Percentiles rank a stretch among this genome's conserved stretches.
phyloP scores from a whole-genome alignment of 768 basidiomycete genomes.

The Psilocybe cyanescens region DNA sequence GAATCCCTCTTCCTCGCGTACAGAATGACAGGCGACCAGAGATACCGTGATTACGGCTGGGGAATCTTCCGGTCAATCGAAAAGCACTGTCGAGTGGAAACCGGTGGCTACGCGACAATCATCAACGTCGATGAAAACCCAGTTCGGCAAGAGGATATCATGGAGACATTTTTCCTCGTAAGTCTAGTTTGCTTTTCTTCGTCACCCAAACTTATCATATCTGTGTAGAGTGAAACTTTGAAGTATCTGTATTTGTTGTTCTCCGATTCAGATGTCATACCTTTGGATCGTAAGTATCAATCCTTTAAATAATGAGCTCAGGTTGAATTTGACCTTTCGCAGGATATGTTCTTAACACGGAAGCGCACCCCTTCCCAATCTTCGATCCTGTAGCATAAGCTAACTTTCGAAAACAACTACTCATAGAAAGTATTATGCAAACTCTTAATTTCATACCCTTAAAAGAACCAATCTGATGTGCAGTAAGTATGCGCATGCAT shows the following conservation, averaged over 20 bases:
- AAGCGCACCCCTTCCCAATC: conserved; percentile 66
- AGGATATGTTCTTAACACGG: conserved; percentile 94
- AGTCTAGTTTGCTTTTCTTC: conserved; percentile 27
- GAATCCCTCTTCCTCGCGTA: conserved; percentile 93
- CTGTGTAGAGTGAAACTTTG: conserved; percentile 76
- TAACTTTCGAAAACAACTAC: conserved; percentile 27
- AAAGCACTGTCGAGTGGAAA: conserved; percentile 73
- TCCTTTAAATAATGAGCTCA: not conserved
- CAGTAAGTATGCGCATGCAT: conserved; percentile 13
- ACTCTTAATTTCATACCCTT: not conserved
- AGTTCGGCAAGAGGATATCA: conserved; percentile 76
- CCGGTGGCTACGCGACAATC: conserved; percentile 85
- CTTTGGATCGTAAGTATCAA: conserved; percentile 63
- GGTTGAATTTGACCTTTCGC: conserved; percentile 2
- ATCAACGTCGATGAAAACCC: conserved; percentile 84
- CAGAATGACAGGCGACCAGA: conserved; percentile 83
- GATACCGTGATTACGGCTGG: conserved; percentile 88
- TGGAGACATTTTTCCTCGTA: conserved; percentile 96
- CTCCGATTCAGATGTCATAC: conserved; percentile 70
- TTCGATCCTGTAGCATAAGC: conserved; percentile 47
- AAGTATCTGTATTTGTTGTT: conserved; percentile 93
- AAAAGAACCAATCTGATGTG: not conserved
- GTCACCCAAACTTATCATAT: not conserved
- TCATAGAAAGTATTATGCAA: not conserved
- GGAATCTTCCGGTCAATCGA: conserved; percentile 88